Evolutionary conservation across 495 filamentous ascomycete genomes (phyloP).

Genomic region (Penicillium salamii): DNA sequence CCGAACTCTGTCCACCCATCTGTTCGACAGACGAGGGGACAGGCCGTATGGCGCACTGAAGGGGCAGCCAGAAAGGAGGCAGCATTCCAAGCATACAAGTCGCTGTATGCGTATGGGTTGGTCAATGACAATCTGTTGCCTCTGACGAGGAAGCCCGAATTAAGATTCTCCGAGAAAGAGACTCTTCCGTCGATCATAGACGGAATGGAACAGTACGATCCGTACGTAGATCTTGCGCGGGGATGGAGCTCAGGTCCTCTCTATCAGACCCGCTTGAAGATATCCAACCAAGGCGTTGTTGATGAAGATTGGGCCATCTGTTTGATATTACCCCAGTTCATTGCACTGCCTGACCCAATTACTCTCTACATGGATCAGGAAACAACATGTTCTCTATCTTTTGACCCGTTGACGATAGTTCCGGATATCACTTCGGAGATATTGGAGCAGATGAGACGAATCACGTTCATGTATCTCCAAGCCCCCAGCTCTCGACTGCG

Average conservation of each 20-base stretch:
- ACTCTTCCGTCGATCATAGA: constrained; percentile 33
- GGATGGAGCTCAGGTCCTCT: constrained; percentile 45
- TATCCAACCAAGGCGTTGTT: constrained; percentile 28
- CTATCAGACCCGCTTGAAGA: constrained; percentile 30
- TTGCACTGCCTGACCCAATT: constrained; percentile 42
- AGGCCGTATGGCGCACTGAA: constrained; percentile 64
- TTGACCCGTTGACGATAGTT: constrained; percentile 25
- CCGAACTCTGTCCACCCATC: constrained; percentile 66
- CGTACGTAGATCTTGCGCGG: constrained; percentile 61
- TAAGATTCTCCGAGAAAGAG: constrained; percentile 7
- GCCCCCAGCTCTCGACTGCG: constrained; percentile 43
- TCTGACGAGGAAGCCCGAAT: constrained; percentile 24
- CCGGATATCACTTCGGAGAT: constrained; percentile 4
- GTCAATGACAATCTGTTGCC: constrained; percentile 82
- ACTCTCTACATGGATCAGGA: constrained; percentile 49
- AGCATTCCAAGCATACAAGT: constrained; percentile 76
- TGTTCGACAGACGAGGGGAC: constrained; percentile 55
- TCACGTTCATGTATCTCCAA: constrained; percentile 50
- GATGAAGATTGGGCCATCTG: constrained; percentile 36
- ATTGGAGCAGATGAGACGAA: constrained; percentile 27
- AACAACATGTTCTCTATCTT: constrained; percentile 37
- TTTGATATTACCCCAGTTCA: constrained; percentile 41
- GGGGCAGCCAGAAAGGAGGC: constrained; percentile 76
- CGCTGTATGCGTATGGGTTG: constrained; percentile 65
- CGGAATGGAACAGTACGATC: constrained; percentile 58